Evolutionary conservation across 2,329 filamentous ascomycete species (phyloP), one percentile per base, ranked within the genome.

Genomic region (Dothideomycetes sp.): DNA sequence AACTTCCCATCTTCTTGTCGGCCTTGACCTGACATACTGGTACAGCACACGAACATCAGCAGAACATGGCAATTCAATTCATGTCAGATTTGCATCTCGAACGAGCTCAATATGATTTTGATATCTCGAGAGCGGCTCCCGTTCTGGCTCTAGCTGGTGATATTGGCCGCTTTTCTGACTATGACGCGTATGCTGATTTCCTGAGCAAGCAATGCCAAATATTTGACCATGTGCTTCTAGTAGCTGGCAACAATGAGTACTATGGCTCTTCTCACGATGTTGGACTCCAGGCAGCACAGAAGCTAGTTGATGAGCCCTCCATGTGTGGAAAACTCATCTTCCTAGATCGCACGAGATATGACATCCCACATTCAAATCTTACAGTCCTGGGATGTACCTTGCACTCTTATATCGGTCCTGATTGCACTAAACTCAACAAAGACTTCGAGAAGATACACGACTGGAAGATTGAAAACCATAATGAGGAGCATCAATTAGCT

Each of bases 381-480:
- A 72, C 64, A 1, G 57, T 78, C 2, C 55, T 78, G 2, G 74
- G 74, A 12, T 76, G 71, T 47, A 76, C 71, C 0, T 59, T 78
- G 0, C 74, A 73, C 64, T 76, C 73, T 0, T 48, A 57, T 1
- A 63, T 78, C 17, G 41, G 39, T 3, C 57, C 66, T 1, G 44
- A 57, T 0, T 56, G 64, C 11, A 55, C 55, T 4, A 54, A 45
- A 9, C 54, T 55, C 2, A 51, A 64, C 6, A 67, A 64, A 25
- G 74, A 78, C 51, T 78, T 73, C 41, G 55, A 62, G 13, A 62
- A 64, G 23, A 77, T 78, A 20, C 28, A 55, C n/a, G 57, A 51
- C 9, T 78, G 74, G 74, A 64, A 61, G 0, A 56, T 69, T 0
- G 57, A 64, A 10, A 54, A 55, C 4, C 73, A 78, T 50, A 74